These are phyloP conservation scores for Apiospora koreana DNA, from an alignment of 2,329 filamentous ascomycete species.

Conservation along the genomic window DNA sequence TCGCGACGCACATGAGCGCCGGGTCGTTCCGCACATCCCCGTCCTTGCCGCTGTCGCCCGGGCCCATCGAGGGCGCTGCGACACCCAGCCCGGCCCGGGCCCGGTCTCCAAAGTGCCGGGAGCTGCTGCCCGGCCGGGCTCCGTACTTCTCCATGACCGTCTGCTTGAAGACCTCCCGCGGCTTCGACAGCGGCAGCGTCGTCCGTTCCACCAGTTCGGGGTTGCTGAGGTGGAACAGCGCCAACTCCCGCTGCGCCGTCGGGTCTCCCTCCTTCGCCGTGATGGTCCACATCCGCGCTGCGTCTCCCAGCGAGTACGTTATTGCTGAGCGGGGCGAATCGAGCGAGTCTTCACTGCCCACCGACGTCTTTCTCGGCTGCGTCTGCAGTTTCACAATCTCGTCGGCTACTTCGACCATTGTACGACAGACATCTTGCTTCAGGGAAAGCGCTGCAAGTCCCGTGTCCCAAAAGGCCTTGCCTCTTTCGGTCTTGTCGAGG, in stretches of 20 bases:
- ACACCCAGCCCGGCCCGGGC: constrained; percentile 29
- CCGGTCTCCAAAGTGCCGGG: constrained; percentile 32
- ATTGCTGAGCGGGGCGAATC: constrained; percentile 54
- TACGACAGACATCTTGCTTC: constrained; percentile 84
- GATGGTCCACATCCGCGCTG: constrained; percentile 86
- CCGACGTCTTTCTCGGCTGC: constrained; percentile 54
- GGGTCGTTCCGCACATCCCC: constrained; percentile 71
- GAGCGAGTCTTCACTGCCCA: constrained; percentile 33
- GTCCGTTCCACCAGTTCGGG: constrained; percentile 81
- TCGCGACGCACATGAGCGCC: constrained; percentile 86
- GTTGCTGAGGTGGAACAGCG: constrained; percentile 89
- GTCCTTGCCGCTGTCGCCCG: constrained; percentile 35
- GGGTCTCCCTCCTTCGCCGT: constrained; percentile 90
- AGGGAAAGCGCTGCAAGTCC: constrained; percentile 84
- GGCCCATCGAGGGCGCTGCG: constrained; percentile 24
- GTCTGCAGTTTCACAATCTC: constrained; percentile 62
- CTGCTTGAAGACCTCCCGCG: constrained; percentile 87
- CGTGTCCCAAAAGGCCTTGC: constrained; percentile 87
- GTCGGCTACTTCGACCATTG: constrained; percentile 77
- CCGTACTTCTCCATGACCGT: constrained; percentile 75
- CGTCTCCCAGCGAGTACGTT: constrained; percentile 71
- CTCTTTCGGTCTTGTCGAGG: constrained; percentile 62
- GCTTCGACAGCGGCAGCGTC: constrained; percentile 80
- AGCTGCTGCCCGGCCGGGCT: constrained; percentile 36
- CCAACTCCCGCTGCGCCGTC: constrained; percentile 88